Evolutionary conservation across 2,329 filamentous ascomycete species (phyloP).

Genomic region (Fusarium algeriense): DNA sequence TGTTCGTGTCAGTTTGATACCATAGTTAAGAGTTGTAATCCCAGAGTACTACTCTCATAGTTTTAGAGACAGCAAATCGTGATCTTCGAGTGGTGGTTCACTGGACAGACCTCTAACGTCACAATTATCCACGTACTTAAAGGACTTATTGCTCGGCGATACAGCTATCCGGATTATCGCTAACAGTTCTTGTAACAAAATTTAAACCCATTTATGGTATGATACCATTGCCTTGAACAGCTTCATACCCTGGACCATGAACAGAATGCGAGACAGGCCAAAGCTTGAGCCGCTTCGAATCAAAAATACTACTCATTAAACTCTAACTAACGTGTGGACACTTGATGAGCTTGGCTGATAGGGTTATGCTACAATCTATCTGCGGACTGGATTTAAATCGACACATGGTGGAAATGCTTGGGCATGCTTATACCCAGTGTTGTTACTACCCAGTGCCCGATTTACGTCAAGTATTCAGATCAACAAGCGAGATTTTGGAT

Average conservation of each 20-base stretch:
- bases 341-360: conserved; percentile 2
- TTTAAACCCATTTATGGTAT: neutral
- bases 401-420: neutral
- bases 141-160: conserved; percentile 1
- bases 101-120: neutral
- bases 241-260: conserved; percentile 12
- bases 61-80: neutral
- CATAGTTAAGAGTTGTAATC: conserved; percentile 12
- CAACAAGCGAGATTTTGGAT: conserved; percentile 31
- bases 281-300: neutral
- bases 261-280: neutral
- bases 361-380: neutral
- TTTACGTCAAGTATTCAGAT: conserved; percentile 23
- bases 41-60: neutral
- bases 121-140: neutral
- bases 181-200: conserved; percentile 15
- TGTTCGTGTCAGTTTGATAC: conserved; percentile 23
- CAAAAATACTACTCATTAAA: conserved; percentile 1
- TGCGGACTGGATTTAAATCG: neutral
- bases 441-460: neutral
- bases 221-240: neutral
- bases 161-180: conserved; percentile 6
- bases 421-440: neutral
- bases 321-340: neutral
- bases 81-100: neutral